phyloP scores from a whole-genome alignment of 2,329 filamentous ascomycete species.

The Sphaerulina populicola region DNA sequence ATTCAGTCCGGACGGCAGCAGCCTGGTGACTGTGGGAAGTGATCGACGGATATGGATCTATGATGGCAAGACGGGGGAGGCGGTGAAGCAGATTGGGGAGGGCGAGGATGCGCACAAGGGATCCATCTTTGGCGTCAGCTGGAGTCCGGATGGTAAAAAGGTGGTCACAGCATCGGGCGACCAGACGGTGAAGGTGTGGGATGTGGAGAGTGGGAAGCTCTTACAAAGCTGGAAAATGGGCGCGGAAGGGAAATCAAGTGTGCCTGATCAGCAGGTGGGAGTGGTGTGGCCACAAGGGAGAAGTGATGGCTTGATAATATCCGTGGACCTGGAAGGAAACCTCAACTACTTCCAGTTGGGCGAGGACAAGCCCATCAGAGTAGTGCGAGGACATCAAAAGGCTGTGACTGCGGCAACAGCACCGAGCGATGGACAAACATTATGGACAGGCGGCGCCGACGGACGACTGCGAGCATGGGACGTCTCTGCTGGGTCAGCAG shows the following conservation, averaged over 20 bases:
- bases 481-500: constrained; percentile 57
- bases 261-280: constrained; percentile 84
- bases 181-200: constrained; percentile 91
- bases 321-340: constrained; percentile 77
- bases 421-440: constrained; percentile 49
- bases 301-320: constrained; percentile 80
- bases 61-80: constrained; percentile 89
- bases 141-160: constrained; percentile 75
- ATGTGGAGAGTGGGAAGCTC: constrained; percentile 67
- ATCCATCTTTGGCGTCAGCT: constrained; percentile 85
- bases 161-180: constrained; percentile 90
- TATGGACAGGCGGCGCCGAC: constrained; percentile 90
- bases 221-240: constrained; percentile 81
- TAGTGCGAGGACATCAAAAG: constrained; percentile 85
- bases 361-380: constrained; percentile 56
- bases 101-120: constrained; percentile 66
- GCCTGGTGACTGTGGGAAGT: constrained; percentile 80
- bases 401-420: constrained; percentile 69
- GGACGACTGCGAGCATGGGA: constrained; percentile 84
- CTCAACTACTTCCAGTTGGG: constrained; percentile 79
- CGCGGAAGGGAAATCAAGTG: constrained; percentile 59
- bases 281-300: constrained; percentile 81
- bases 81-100: constrained; percentile 66
- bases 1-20: constrained; percentile 80
- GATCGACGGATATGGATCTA: constrained; percentile 90